A percentile compares a stretch with the other conserved stretches of the same genome.
Evolutionary conservation across 2,329 filamentous ascomycete species (phyloP).

Genomic region (Exserohilum rostratum): DNA sequence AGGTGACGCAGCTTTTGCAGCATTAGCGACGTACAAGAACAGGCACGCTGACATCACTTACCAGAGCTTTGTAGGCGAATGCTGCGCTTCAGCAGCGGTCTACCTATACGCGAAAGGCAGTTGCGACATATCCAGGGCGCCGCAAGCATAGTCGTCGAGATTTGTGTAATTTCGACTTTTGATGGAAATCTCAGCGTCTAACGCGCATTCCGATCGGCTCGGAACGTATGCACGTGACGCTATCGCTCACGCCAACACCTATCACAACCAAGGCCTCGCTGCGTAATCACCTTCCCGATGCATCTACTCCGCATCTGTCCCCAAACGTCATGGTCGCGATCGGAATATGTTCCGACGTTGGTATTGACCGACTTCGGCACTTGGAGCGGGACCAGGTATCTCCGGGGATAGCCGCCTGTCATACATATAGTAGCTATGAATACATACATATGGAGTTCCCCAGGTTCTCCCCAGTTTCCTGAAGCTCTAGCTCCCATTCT

Average conservation of each 20-base stretch:
- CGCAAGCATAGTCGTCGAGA: slow-evolving; percentile 45
- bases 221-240: slow-evolving; percentile 37
- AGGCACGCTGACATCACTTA: slow-evolving; percentile 9
- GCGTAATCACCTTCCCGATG: slow-evolving; percentile 20
- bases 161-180: slow-evolving; percentile 9
- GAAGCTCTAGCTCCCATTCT: not conserved
- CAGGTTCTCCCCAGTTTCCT: slow-evolving; percentile 9
- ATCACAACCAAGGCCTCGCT: slow-evolving; percentile 1
- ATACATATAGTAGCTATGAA: slow-evolving; percentile 12
- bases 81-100: slow-evolving; percentile 37
- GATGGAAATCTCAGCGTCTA: slow-evolving; percentile 11
- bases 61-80: slow-evolving; percentile 38
- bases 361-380: slow-evolving; percentile 32
- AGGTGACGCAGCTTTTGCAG: slow-evolving; percentile 24
- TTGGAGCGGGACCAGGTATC: slow-evolving; percentile 28
- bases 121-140: slow-evolving; percentile 55
- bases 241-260: not conserved
- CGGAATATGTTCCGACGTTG: slow-evolving; percentile 21
- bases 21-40: slow-evolving; percentile 11
- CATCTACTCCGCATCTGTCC: not conserved
- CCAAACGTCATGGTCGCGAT: slow-evolving; percentile 13
- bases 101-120: slow-evolving; percentile 52
- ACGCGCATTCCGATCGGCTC: slow-evolving; percentile 32
- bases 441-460: slow-evolving; percentile 4
- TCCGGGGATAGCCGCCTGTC: slow-evolving; percentile 39